phyloP scores from a whole-genome alignment of 352 stramenopile species.

The Nothophytophthora sp. region DNA sequence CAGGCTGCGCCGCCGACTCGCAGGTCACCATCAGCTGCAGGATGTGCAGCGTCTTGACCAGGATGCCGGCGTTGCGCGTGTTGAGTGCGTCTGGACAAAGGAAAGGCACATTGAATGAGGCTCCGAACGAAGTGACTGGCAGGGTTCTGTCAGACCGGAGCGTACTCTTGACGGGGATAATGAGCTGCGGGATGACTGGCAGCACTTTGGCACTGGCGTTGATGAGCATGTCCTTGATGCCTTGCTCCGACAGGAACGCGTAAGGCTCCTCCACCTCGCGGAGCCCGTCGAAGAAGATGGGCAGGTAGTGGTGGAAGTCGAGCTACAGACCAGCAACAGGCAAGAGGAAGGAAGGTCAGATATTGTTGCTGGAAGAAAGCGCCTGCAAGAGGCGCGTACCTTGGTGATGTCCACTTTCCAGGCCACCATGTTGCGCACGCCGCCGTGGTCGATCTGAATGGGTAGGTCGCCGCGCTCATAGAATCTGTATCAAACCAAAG shows the following conservation, averaged over 20 bases:
- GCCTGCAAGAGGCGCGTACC: constrained; percentile 65
- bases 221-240: constrained; percentile 98
- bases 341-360: not conserved
- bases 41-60: constrained; percentile 98
- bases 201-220: constrained; percentile 95
- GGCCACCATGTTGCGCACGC: constrained; percentile 95
- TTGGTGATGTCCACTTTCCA: constrained; percentile 97
- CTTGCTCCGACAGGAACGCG: constrained; percentile 95
- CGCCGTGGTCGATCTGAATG: constrained; percentile 96
- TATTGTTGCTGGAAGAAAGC: constrained; percentile 9
- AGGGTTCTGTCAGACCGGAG: not conserved
- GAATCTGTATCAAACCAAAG: constrained; percentile 69
- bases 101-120: constrained; percentile 1
- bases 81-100: constrained; percentile 79
- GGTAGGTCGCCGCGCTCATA: constrained; percentile 95
- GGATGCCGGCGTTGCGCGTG: constrained; percentile 92
- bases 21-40: constrained; percentile 96
- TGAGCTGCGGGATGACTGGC: constrained; percentile 97
- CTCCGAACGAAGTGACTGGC: not conserved
- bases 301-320: constrained; percentile 98
- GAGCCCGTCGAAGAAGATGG: constrained; percentile 98
- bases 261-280: constrained; percentile 97
- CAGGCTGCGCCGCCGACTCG: constrained; percentile 77
- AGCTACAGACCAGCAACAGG: constrained; percentile 52
- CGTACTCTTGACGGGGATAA: constrained; percentile 98